phyloP scores from a whole-genome alignment of 2,329 filamentous ascomycete genomes.

The Lachnellula occidentalis region DNA sequence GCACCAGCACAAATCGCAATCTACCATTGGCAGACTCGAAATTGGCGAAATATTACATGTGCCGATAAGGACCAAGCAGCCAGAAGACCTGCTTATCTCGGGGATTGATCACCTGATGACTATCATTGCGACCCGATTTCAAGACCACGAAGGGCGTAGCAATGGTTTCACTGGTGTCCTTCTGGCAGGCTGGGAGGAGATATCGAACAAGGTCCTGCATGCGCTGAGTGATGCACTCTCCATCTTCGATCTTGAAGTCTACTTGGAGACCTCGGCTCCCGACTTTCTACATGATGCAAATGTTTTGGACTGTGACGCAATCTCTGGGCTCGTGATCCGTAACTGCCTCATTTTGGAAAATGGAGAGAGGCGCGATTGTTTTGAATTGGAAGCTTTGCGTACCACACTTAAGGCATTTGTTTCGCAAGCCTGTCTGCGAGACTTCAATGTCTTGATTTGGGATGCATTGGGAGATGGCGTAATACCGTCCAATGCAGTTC shows the following conservation, averaged over 20 bases:
- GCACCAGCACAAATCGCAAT: slow-evolving; percentile 11
- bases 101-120: slow-evolving; percentile 19
- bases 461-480: slow-evolving; percentile 39
- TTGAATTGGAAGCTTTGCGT: slow-evolving; percentile 37
- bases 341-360: slow-evolving; percentile 38
- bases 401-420: slow-evolving; percentile 40
- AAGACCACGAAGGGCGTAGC: slow-evolving; percentile 29
- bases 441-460: slow-evolving; percentile 40
- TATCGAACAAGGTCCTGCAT: slow-evolving; percentile 23
- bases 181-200: slow-evolving; percentile 37
- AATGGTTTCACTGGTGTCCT: slow-evolving; percentile 36
- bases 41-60: slow-evolving; percentile 1
- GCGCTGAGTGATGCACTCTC: slow-evolving; percentile 29
- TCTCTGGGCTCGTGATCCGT: slow-evolving; percentile 37
- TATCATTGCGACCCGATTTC: slow-evolving; percentile 22
- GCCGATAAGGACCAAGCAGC: background rate
- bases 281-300: slow-evolving; percentile 35
- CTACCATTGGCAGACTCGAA: slow-evolving; percentile 32
- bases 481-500: slow-evolving; percentile 35
- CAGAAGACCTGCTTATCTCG: background rate
- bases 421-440: slow-evolving; percentile 38
- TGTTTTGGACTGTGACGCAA: slow-evolving; percentile 30
- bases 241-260: slow-evolving; percentile 34
- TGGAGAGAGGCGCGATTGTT: slow-evolving; percentile 39
- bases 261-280: slow-evolving; percentile 37